Evolutionary conservation across 495 filamentous ascomycete genomes (phyloP), one percentile per base, ranked within the genome.

Genomic region (Ascobolus immersus): DNA sequence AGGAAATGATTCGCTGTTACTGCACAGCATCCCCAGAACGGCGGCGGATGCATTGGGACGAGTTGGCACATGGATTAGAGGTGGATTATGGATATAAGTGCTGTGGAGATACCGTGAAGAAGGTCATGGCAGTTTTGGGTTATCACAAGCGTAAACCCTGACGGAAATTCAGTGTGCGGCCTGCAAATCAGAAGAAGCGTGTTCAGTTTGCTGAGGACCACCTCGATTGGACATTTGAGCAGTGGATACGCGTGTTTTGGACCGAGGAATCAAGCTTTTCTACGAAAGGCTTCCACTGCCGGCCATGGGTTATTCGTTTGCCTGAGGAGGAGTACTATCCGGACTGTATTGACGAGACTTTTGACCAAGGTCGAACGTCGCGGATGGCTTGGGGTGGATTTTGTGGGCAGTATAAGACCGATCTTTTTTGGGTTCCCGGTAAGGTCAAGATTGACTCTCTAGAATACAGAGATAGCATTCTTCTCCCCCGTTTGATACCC

Each of bases 311-410:
- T 0, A 41, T 44, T 14, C 34, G n/a, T 2, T 5, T 1, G 6
- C 4, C 27, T 1, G 24, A 13, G 1, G 39, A 47, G 15, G 36
- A 36, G 20, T 18, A 40, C 11, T 27, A 47, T 17, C 24, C 19
- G 0, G 38, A 45, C 21, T 37, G 35, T 35, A 35, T 44, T 9
- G 39, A 42, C 37, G 11, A 22, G 17, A 28, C 10, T 4, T 42
- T 31, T 10, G 18, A 42, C 9, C 20, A 14, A 18, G 36, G 37
- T 11, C 21, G 27, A 18, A 17, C 33, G 33, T 20, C 9, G 9
- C 5, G 4, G 3, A 42, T 42, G 37, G 36, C 23, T 4, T 42
- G 35, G 39, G 21, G 28, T 6, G 35, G 17, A 21, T 42, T 42
- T 33, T 39, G 36, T 33, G 35, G 39, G 3, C 18, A 21, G 5